Evolutionary conservation across 306 rosid genomes (phyloP).

Genomic region (Lablab purpureus): DNA sequence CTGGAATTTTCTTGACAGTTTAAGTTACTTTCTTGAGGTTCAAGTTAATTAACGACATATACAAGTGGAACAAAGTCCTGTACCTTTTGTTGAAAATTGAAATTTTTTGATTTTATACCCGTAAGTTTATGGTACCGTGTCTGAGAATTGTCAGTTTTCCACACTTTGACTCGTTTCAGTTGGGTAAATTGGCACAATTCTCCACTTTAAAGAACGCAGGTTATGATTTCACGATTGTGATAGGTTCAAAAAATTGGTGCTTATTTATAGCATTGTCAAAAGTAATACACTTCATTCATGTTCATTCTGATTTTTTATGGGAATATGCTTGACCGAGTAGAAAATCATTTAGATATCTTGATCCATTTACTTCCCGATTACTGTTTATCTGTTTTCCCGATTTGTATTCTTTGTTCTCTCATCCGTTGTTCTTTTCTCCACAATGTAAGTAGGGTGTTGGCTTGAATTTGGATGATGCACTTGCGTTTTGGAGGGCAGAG

Average conservation of each 20-base stretch:
- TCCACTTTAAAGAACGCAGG: slow-evolving; percentile 12
- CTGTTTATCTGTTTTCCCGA: not conserved
- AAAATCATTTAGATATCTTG: slow-evolving; percentile 31
- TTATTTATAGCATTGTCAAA: slow-evolving; percentile 26
- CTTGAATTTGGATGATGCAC: slow-evolving; percentile 91
- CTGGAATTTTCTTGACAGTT: slow-evolving; percentile 13
- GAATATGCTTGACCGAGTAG: slow-evolving; percentile 4
- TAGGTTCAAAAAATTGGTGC: slow-evolving; percentile 5
- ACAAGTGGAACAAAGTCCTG: slow-evolving; percentile 3
- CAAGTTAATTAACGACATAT: not conserved
- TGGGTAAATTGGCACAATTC: slow-evolving; percentile 32
- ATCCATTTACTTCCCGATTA: slow-evolving; percentile 19
- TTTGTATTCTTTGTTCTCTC: slow-evolving; percentile 15
- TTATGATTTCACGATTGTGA: slow-evolving; percentile 12
- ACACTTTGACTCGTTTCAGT: slow-evolving; percentile 18
- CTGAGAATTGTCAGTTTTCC: slow-evolving; percentile 18
- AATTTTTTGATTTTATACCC: slow-evolving; percentile 1
- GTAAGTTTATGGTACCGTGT: not conserved
- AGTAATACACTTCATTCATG: slow-evolving; percentile 18
- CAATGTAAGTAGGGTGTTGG: slow-evolving; percentile 79
- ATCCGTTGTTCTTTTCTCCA: slow-evolving; percentile 35
- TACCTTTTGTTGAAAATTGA: not conserved
- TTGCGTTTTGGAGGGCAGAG: slow-evolving; percentile 95
- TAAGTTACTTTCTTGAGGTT: slow-evolving; percentile 27
- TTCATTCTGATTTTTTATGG: not conserved